These are phyloP conservation scores for Xylona heveae DNA, from an alignment of 495 filamentous ascomycete genomes.

Conservation along the genomic window DNA sequence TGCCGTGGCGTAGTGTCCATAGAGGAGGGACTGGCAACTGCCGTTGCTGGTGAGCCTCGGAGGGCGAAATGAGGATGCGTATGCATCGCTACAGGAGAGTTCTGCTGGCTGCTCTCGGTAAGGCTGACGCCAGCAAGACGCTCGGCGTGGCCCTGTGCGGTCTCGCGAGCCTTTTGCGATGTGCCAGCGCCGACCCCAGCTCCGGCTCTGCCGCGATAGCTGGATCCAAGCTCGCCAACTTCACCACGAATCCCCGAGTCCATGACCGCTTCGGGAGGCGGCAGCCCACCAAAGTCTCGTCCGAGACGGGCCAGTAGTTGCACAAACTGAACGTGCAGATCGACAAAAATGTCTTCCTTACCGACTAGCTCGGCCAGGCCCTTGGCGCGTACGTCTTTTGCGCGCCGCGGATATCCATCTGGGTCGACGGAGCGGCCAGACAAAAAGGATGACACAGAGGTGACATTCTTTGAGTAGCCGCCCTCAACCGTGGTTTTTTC, in stretches of 20 bases:
- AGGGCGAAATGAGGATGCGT: too few species aligned
- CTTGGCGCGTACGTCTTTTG: conserved; percentile 40
- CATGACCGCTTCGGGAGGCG: not conserved
- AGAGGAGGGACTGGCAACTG: too few species aligned
- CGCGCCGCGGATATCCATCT: conserved; percentile 28
- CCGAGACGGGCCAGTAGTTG: conserved; percentile 24
- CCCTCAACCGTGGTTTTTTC: conserved; percentile 10
- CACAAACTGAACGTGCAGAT: conserved; percentile 66
- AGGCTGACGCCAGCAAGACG: too few species aligned
- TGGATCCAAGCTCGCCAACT: too few species aligned
- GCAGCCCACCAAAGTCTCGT: conserved; percentile 1
- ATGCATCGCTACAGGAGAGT: too few species aligned
- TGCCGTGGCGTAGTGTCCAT: too few species aligned
- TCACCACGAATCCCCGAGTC: conserved; percentile 5
- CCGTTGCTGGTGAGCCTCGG: too few species aligned
- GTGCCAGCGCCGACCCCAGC: too few species aligned
- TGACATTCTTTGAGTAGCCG: conserved; percentile 17
- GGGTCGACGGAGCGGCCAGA: conserved; percentile 36
- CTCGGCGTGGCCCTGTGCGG: too few species aligned
- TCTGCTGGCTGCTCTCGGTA: too few species aligned
- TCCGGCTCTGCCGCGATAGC: too few species aligned
- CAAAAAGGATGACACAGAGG: conserved; percentile 41
- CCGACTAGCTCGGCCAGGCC: conserved; percentile 75
- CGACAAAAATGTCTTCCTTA: conserved; percentile 68
- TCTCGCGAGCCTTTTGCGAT: too few species aligned